A percentile compares a stretch with the other conserved stretches of the same genome.
Conservation (phyloP, 148 eudicot species). For the Cornus florida region DNA sequence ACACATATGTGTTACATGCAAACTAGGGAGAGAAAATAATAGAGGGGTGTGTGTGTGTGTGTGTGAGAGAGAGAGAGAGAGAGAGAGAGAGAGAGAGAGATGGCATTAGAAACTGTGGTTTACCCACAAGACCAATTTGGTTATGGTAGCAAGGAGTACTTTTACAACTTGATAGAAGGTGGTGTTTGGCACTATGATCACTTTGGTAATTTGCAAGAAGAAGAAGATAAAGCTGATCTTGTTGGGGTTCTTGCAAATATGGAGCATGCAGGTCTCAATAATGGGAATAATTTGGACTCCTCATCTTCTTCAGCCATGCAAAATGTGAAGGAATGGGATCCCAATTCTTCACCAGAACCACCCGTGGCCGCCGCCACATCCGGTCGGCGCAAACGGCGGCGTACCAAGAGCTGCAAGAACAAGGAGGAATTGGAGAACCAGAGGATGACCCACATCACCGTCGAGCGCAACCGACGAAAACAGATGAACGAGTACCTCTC, state of each 20-base stretch:
- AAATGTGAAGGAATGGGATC: slow-evolving; percentile 16
- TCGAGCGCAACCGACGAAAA: slow-evolving; percentile 83
- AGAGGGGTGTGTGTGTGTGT: not conserved
- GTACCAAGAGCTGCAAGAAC: slow-evolving; percentile 58
- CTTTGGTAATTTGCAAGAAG: not conserved
- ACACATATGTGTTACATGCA: not conserved
- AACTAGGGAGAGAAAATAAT: not conserved
- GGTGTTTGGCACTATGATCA: not conserved
- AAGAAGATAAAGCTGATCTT: not conserved
- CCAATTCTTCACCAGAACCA: slow-evolving; percentile 39
- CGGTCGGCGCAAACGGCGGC: slow-evolving; percentile 38
- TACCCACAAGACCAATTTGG: slow-evolving; percentile 41
- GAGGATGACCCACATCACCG: slow-evolving; percentile 89
- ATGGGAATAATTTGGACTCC: not conserved
- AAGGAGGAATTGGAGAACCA: slow-evolving; percentile 79
- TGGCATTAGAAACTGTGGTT: slow-evolving; percentile 53
- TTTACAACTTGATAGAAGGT: not conserved
- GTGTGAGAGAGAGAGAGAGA: not conserved
- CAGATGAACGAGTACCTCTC: slow-evolving; percentile 92
- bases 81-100: not conserved
- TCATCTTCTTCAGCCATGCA: slow-evolving; percentile 8
- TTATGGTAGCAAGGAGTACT: slow-evolving; percentile 16
- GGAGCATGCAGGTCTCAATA: not conserved
- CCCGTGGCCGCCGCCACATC: not conserved
- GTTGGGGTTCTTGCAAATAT: not conserved